These are phyloP conservation scores for Mortierella sp. DNA, from an alignment of 371 early-diverging fungal genomes.

Conservation along the genomic window DNA sequence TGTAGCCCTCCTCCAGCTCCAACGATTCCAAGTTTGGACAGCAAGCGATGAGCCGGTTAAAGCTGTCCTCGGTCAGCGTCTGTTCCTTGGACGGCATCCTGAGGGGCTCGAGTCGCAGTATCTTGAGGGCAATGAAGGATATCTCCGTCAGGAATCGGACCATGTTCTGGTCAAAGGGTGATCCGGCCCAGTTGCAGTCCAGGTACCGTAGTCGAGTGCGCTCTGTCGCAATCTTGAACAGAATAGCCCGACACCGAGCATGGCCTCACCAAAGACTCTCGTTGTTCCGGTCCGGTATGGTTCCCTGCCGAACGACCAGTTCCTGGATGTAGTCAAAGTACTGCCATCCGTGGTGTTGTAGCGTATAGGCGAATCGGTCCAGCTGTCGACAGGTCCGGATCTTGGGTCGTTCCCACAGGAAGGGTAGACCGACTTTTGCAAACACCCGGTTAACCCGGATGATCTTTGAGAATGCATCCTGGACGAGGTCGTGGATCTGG, in stretches of 20 bases:
- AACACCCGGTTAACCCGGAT: slow-evolving; percentile 32
- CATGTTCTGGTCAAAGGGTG: slow-evolving; percentile 16
- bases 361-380: slow-evolving; percentile 29
- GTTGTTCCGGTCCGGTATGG: slow-evolving; percentile 13
- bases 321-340: slow-evolving; percentile 25
- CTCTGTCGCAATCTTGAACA: slow-evolving; percentile 15
- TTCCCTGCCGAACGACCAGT: slow-evolving; percentile 22
- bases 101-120: slow-evolving; percentile 22
- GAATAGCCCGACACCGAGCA: slow-evolving; percentile 25
- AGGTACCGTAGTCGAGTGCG: slow-evolving; percentile 8
- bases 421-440: slow-evolving; percentile 19
- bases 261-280: slow-evolving; percentile 34
- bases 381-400: slow-evolving; percentile 37
- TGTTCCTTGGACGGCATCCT: slow-evolving; percentile 25
- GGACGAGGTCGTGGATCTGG: slow-evolving; percentile 29
- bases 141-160: slow-evolving; percentile 1
- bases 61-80: slow-evolving; percentile 14
- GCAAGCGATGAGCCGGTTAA: slow-evolving; percentile 12
- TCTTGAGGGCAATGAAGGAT: slow-evolving; percentile 10
- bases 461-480: slow-evolving; percentile 31
- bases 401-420: slow-evolving; percentile 28
- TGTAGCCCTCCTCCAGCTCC: slow-evolving; percentile 20
- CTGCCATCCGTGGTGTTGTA: slow-evolving; percentile 21
- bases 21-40: slow-evolving; percentile 21
- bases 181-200: slow-evolving; percentile 36